These are phyloP conservation scores for Globisporangium irregulare DNA, from an alignment of 352 stramenopile species.

Conservation along the genomic window DNA sequence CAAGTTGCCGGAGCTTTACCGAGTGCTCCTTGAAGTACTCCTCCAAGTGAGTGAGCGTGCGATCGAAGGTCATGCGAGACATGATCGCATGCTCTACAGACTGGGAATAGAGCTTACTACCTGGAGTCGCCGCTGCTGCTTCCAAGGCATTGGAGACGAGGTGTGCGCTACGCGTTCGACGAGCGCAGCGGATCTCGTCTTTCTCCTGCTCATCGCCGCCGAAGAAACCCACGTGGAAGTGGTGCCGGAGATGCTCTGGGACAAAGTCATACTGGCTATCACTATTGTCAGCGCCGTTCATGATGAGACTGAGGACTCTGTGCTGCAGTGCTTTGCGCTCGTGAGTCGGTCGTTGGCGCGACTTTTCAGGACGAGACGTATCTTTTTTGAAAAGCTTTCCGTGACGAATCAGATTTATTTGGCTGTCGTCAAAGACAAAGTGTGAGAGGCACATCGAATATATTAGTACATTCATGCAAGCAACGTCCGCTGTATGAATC, in stretches of 20 bases:
- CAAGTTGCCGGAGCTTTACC: constrained; percentile 21
- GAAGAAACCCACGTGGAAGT: constrained; percentile 35
- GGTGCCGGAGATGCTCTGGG: constrained; percentile 36
- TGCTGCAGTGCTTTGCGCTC: neutral
- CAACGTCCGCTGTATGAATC: neutral
- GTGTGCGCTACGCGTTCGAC: constrained; percentile 48
- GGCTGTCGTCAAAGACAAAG: no score
- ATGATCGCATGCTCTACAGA: constrained; percentile 48
- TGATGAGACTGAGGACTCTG: neutral
- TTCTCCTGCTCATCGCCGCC: constrained; percentile 20
- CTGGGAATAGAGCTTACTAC: constrained; percentile 42
- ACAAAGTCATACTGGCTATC: constrained; percentile 41
- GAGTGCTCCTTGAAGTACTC: constrained; percentile 38
- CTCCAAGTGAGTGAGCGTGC: constrained; percentile 33
- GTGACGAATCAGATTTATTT: no score
- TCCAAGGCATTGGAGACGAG: constrained; percentile 34
- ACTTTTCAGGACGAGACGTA: neutral
- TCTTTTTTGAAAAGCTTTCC: neutral
- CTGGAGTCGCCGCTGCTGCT: neutral
- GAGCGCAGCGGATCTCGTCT: constrained; percentile 30
- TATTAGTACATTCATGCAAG: neutral
- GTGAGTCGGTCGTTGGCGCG: neutral
- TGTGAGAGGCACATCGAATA: neutral
- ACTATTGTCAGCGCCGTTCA: neutral
- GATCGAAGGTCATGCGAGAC: constrained; percentile 50